Conservation (phyloP, 192 early-diverging fungal genomes). For the Rhizophagus prolifer region DNA sequence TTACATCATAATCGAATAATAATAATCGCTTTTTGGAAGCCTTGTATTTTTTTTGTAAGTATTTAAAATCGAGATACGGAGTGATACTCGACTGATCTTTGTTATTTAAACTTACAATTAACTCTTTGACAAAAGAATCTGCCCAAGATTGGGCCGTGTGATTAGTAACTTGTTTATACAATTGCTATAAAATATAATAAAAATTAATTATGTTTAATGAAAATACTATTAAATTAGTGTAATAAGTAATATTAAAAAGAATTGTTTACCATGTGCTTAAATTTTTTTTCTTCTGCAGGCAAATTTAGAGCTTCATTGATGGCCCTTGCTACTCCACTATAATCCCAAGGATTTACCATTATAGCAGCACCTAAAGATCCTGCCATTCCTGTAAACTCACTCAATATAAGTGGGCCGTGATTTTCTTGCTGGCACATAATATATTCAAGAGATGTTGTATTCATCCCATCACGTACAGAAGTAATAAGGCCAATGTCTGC, state of each 20-base stretch:
- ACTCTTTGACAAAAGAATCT: conserved; percentile 72
- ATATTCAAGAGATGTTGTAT: conserved; percentile 92
- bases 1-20: conserved; percentile 93
- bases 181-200: conserved; percentile 46
- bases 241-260: neutral
- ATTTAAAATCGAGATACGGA: conserved; percentile 41
- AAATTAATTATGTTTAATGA: neutral
- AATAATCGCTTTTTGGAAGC: conserved; percentile 73
- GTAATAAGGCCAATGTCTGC: conserved; percentile 96
- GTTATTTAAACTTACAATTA: conserved; percentile 51
- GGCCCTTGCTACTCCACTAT: conserved; percentile 72
- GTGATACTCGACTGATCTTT: conserved; percentile 47
- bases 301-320: conserved; percentile 72
- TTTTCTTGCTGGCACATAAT: conserved; percentile 89
- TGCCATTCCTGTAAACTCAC: conserved; percentile 96
- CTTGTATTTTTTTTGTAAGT: conserved; percentile 49
- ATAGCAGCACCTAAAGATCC: conserved; percentile 75
- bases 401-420: conserved; percentile 84
- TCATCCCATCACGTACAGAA: conserved; percentile 95
- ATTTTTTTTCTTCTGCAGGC: conserved; percentile 59
- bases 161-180: conserved; percentile 74
- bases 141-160: conserved; percentile 92
- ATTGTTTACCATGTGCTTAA: conserved; percentile 56
- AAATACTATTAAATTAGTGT: neutral
- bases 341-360: conserved; percentile 90